Conservation (phyloP, 2,329 filamentous ascomycete genomes). For the Ampelomyces quisqualis region DNA sequence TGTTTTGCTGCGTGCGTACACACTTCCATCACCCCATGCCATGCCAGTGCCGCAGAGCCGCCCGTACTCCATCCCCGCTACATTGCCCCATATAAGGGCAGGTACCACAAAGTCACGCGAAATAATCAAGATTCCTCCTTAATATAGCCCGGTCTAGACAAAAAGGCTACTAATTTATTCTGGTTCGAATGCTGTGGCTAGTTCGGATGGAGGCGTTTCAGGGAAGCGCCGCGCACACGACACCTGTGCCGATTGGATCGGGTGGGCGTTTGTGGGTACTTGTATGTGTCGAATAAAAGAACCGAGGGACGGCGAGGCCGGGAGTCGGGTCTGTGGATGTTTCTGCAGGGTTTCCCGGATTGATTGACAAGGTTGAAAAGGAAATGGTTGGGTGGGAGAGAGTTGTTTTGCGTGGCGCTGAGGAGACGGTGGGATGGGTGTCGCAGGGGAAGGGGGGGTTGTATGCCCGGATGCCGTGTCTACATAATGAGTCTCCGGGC, state of each 20-base stretch:
- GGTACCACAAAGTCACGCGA: too few species aligned
- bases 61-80: slow-evolving; percentile 27
- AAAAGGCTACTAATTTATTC: slow-evolving; percentile 17
- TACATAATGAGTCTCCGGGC: too few species aligned
- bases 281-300: too few species aligned
- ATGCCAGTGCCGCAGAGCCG: slow-evolving; percentile 38
- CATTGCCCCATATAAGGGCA: too few species aligned
- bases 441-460: too few species aligned
- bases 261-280: neutral
- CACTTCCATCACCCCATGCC: slow-evolving; percentile 6
- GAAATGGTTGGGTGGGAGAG: slow-evolving; percentile 4
- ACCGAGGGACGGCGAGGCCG: too few species aligned
- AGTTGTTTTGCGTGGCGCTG: slow-evolving; percentile 4
- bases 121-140: slow-evolving; percentile 4
- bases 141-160: slow-evolving; percentile 11
- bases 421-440: too few species aligned
- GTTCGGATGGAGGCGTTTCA: too few species aligned
- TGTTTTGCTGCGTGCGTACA: neutral
- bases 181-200: too few species aligned
- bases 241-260: slow-evolving; percentile 1
- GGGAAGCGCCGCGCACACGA: too few species aligned
- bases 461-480: too few species aligned
- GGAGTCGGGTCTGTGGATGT: neutral
- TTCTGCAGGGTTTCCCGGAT: neutral
- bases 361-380: neutral